phyloP scores from a whole-genome alignment of 2,329 filamentous ascomycete species.

The Truncatella angustata region DNA sequence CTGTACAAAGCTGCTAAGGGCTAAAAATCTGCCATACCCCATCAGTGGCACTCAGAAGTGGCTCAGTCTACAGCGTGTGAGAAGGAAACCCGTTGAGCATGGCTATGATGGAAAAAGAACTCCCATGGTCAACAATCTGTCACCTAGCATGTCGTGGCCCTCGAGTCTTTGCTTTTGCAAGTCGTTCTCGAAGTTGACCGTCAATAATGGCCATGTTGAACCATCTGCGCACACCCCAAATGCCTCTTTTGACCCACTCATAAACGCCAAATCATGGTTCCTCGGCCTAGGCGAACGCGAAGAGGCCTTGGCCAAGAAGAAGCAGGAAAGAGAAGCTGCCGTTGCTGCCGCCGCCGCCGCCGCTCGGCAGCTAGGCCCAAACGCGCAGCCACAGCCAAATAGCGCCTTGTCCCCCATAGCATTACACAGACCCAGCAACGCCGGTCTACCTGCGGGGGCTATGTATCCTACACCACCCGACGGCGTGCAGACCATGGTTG shows the following conservation, averaged over 20 bases:
- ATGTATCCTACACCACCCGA: constrained; percentile 75
- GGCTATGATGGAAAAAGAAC: constrained; percentile 41
- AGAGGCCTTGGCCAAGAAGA: constrained; percentile 45
- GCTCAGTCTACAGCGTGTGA: constrained; percentile 50
- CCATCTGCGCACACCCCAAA: constrained; percentile 34
- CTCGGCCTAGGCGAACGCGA: constrained; percentile 42
- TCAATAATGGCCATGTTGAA: constrained; percentile 38
- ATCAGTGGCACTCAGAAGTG: constrained; percentile 41
- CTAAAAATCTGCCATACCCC: constrained; percentile 45
- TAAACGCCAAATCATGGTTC: constrained; percentile 49
- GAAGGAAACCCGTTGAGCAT: constrained; percentile 40
- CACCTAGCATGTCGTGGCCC: constrained; percentile 52
- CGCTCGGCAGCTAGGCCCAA: constrained; percentile 39
- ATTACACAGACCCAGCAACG: constrained; percentile 47
- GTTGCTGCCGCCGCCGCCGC: constrained; percentile 33
- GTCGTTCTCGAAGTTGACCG: constrained; percentile 38
- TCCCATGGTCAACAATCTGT: constrained; percentile 31
- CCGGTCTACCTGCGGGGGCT: constrained; percentile 43
- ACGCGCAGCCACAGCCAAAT: constrained; percentile 39
- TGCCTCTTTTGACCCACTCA: constrained; percentile 48
- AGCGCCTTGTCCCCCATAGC: constrained; percentile 53
- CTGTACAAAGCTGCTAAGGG: constrained; percentile 49
- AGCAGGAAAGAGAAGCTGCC: constrained; percentile 48
- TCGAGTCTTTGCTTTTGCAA: constrained; percentile 52
- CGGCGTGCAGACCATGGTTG: constrained; percentile 53